These are phyloP conservation scores for Fraxinus excelsior DNA, from an alignment of 257 asterid species.

Conservation along the genomic window DNA sequence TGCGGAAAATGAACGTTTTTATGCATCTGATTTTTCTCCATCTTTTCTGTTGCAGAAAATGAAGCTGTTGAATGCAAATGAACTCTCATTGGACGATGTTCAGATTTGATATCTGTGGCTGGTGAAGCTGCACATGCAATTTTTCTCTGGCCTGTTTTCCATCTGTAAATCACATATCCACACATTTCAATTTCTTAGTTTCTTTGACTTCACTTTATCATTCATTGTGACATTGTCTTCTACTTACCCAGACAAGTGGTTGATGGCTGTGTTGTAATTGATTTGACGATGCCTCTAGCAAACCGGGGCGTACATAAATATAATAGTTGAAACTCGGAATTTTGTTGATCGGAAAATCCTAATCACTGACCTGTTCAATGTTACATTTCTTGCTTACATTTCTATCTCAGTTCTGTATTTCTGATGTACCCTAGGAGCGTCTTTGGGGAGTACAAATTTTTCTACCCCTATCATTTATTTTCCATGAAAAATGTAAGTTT, in stretches of 20 bases:
- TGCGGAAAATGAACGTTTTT: neutral
- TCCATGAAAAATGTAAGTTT: no score
- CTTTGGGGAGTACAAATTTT: no score
- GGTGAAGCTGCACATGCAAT: neutral
- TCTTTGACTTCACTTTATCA: neutral
- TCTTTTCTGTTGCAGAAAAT: neutral
- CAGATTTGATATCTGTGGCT: neutral
- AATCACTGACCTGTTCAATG: neutral
- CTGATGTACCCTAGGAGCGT: neutral
- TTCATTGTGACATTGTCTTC: neutral
- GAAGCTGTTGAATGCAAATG: neutral
- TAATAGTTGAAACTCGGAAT: neutral
- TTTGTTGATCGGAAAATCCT: constrained; percentile 5
- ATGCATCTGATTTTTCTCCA: neutral
- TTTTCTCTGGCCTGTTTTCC: neutral
- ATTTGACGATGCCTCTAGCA: neutral
- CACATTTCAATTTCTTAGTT: no score
- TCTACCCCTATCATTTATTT: no score
- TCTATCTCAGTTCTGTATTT: neutral
- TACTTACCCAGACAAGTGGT: neutral
- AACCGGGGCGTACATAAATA: constrained; percentile 7
- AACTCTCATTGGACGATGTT: neutral
- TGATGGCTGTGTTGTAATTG: neutral
- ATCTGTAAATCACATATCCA: no score
- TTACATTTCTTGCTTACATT: neutral